These are phyloP conservation scores for Boletales sp. DNA, from an alignment of 768 basidiomycete genomes.

Conservation along the genomic window DNA sequence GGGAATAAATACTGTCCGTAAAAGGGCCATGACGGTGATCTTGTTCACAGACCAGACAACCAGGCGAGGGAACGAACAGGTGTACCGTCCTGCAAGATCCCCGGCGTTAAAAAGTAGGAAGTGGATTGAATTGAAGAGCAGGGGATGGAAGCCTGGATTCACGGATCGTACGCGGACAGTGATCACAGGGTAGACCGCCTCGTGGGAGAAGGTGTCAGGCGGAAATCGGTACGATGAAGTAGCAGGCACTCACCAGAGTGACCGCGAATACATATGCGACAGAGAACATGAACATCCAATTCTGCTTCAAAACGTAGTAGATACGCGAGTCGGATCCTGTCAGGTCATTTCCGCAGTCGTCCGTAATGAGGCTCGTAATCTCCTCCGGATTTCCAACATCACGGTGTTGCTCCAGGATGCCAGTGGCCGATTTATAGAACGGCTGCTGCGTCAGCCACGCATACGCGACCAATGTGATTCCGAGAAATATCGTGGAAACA, in stretches of 20 bases:
- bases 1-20: constrained; percentile 80
- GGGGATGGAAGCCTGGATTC: constrained; percentile 63
- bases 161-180: constrained; percentile 73
- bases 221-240: neutral
- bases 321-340: constrained; percentile 41
- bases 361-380: constrained; percentile 35
- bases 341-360: constrained; percentile 19
- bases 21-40: constrained; percentile 59
- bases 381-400: constrained; percentile 26
- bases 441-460: constrained; percentile 56
- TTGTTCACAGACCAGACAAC: constrained; percentile 66
- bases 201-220: constrained; percentile 3
- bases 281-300: constrained; percentile 66
- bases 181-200: constrained; percentile 88
- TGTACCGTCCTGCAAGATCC: constrained; percentile 66
- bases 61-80: constrained; percentile 62
- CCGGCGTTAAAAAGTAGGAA: constrained; percentile 75
- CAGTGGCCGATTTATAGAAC: constrained; percentile 53
- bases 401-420: constrained; percentile 39
- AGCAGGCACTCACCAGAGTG: constrained; percentile 60
- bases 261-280: constrained; percentile 73
- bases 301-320: constrained; percentile 56
- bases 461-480: constrained; percentile 52
- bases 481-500: constrained; percentile 63
- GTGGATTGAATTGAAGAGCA: constrained; percentile 78